Base-by-base conservation (phyloP, 2,329 filamentous ascomycete genomes). In the Coleophoma crateriformis region DNA sequence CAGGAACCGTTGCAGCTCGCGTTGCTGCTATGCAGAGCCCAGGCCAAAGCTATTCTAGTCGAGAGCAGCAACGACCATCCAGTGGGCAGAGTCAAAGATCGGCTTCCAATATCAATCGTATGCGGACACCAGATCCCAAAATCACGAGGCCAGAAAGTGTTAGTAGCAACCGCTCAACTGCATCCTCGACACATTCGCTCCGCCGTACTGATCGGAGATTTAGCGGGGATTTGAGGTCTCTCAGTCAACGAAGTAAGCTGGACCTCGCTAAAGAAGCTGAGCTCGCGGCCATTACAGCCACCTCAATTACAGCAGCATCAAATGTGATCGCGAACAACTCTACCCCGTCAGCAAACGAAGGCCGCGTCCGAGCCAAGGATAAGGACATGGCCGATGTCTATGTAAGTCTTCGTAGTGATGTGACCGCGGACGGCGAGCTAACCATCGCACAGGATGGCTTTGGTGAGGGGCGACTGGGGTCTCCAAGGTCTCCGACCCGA, bases 401-500 rank as follows among this genome's bases (percentile, higher is more conserved):
- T 75, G 90, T 96, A 81, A 86, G 90, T 87, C 48, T 35, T 47
- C 48, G 49, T 20, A 33, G 40, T 15, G 38, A 46, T 33, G 20
- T 37, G 12, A 22, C 14, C 19, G 4, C 19, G 41, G 47, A 64
- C 58, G 51, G 48, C 58, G 61, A 55, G 44, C 59, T 54, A 47
- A 53, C 33, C 22, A 15, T 42, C 49, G 13, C 40, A 41, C 43
- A 96, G 91, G 90, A 96, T 81, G 92, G 90, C 72, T 91, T 84
- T 75, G 92, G 92, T 72, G 90, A 95, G 73, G 89, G 88, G 70
- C 88, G 81, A 65, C 80, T 87, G 66, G 85, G 85, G 66, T 95
- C 90, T 67, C 90, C 92, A 64, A 84, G 87, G 63, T 97, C 94
- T 63, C 94, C 94, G 49, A 95, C 90, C 60, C 85, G 92, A 70